Conservation (phyloP, 192 early-diverging fungal species). For the Entomortierella parvispora region DNA sequence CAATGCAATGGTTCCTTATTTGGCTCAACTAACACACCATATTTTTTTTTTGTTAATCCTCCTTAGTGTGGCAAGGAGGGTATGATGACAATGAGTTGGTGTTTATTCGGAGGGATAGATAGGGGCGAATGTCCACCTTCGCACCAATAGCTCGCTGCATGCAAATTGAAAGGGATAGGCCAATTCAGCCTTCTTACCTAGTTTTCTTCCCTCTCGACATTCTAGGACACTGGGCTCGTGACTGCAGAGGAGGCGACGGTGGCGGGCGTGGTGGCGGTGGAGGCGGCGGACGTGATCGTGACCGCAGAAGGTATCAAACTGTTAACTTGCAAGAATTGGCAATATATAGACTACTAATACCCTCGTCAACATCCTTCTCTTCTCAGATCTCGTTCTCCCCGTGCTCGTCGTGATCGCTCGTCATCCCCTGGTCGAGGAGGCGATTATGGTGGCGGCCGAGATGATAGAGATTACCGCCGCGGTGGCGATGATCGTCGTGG, state of each 20-base stretch:
- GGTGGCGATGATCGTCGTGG: neutral
- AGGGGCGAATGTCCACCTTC: no score
- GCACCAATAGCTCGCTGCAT: no score
- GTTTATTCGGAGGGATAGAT: no score
- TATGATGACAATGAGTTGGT: no score
- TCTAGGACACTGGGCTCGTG: constrained; percentile 29
- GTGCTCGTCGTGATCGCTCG: constrained; percentile 17
- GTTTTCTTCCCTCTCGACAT: neutral
- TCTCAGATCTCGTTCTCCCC: constrained; percentile 21
- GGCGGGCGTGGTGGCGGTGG: neutral
- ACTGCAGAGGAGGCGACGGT: constrained; percentile 17
- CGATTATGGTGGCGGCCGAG: constrained; percentile 4
- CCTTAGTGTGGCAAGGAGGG: constrained; percentile 23
- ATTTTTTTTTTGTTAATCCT: neutral
- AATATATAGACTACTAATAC: neutral
- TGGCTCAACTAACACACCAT: no score
- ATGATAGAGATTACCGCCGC: constrained; percentile 13
- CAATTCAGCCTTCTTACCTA: neutral
- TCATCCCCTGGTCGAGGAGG: constrained; percentile 9
- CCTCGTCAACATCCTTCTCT: neutral
- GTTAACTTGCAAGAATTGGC: neutral
- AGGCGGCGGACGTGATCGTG: constrained; percentile 15
- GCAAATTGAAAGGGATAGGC: neutral
- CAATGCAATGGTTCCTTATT: neutral
- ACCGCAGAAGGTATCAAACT: constrained; percentile 17